Base-by-base conservation (phyloP, 768 basidiomycete species). In the Crassisporium funariophilum region DNA sequence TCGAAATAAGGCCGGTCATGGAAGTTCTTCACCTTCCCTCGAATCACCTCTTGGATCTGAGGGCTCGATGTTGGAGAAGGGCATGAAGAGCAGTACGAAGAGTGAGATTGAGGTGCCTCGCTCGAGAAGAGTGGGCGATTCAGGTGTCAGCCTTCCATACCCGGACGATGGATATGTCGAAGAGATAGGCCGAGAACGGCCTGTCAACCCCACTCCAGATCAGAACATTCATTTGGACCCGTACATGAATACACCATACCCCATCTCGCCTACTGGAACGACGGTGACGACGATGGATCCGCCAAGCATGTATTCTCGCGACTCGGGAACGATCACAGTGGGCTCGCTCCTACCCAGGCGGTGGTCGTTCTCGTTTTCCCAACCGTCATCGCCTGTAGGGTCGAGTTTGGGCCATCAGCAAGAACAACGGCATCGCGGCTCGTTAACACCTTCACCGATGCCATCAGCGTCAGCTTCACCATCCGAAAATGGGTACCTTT, bases 191-290 rank as follows among this genome's bases (percentile, higher is more conserved):
- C 50, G 59, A 15, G 61, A 58, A 19, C 71, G 79, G 21, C 75
- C 79, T 4, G 52, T 65, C 33, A 81, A 83, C 46, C 79, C 82
- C 2, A 82, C 80, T 0, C 81, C 82, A 15, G 71, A 78, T 33
- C 68, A 70, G 29, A 74, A 71, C 40, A 43, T 68, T 9, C 63
- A 64, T 0, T 57, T 75, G 4, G 74, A 78, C 47, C 66, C 74
- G 1, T 44, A 64, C 21, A 46, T 76, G 44, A 67, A 72, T 20
- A 71, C 73, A 23, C 69, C 77, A 2, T 77, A 75, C 53, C 75
- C 75, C 9, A 66, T 76, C 7, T 73, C 75, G 16, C 73, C 76
- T 3, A 73, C 71, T 15, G 65, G 57, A 19, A 63, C 67, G 17
- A 65, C 63, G 16, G 55, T 61, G 13, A 61, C 59, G 22, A 61